Evolutionary conservation across 331 rosid species (phyloP).

Genomic region (Acacia pycnantha): DNA sequence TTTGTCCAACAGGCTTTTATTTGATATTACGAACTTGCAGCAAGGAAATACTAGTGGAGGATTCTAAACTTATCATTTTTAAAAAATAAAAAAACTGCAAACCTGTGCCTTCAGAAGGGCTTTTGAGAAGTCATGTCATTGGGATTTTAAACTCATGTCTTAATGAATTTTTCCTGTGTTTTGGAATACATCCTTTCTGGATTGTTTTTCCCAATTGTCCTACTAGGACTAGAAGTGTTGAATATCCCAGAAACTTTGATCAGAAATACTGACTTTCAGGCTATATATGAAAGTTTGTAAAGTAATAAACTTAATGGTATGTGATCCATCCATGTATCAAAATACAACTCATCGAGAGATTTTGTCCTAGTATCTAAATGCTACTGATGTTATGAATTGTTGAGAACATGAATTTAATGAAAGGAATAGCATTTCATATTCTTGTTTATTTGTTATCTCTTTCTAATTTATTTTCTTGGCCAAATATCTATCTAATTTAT

Average conservation of each 20-base stretch:
- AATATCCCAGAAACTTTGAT: neutral
- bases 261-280: neutral
- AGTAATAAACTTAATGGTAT: neutral
- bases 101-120: neutral
- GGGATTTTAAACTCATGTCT: neutral
- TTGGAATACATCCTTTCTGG: neutral
- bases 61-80: neutral
- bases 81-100: neutral
- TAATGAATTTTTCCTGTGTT: neutral
- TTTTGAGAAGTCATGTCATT: neutral
- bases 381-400: neutral
- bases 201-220: neutral
- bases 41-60: slow-evolving; percentile 1
- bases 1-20: neutral
- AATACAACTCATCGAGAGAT: neutral
- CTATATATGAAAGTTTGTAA: neutral
- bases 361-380: neutral
- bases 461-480: no score
- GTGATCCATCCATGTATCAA: neutral
- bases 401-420: neutral
- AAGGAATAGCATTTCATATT: neutral
- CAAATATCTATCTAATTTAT: no score
- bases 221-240: neutral
- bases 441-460: neutral
- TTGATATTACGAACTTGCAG: slow-evolving; percentile 4